These are phyloP conservation scores for Microdochium paspali DNA, from an alignment of 2,329 filamentous ascomycete genomes.

Conservation along the genomic window DNA sequence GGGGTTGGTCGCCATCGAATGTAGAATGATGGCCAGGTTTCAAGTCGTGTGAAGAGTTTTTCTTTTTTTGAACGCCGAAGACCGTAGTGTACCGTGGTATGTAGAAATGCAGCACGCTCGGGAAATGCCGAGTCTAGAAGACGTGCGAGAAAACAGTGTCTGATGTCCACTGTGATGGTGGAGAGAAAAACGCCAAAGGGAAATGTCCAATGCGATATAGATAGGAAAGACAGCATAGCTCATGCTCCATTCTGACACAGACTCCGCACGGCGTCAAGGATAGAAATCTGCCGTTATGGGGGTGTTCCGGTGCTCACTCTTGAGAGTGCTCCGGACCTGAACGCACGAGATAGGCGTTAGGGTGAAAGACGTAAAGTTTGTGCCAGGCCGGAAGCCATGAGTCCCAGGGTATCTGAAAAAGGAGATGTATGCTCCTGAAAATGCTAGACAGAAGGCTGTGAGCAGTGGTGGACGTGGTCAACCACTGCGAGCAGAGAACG, in stretches of 20 bases:
- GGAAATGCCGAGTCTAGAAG: neutral
- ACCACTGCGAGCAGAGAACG: conserved; percentile 6
- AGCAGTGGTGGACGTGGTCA: neutral
- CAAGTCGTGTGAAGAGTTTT: neutral
- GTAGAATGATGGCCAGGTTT: neutral
- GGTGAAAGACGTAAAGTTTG: too few relatives aligned
- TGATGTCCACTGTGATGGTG: neutral
- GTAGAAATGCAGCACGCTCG: neutral
- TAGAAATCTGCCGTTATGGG: neutral
- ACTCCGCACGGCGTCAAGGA: neutral
- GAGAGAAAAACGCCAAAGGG: neutral
- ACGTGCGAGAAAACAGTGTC: neutral
- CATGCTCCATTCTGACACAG: neutral
- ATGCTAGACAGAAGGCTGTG: conserved; percentile 11
- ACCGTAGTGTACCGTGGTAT: neutral
- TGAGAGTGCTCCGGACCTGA: too few relatives aligned
- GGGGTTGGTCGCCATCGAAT: too few relatives aligned
- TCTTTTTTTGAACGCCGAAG: neutral
- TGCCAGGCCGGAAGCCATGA: conserved; percentile 3
- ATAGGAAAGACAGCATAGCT: neutral
- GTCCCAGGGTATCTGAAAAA: conserved; percentile 20
- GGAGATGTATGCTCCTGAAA: conserved; percentile 19
- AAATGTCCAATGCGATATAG: neutral
- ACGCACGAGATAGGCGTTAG: too few relatives aligned
- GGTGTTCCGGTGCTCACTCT: too few relatives aligned